Base-by-base conservation (phyloP, 169 alveolate genomes). In the Plasmodium knowlesi region DNA sequence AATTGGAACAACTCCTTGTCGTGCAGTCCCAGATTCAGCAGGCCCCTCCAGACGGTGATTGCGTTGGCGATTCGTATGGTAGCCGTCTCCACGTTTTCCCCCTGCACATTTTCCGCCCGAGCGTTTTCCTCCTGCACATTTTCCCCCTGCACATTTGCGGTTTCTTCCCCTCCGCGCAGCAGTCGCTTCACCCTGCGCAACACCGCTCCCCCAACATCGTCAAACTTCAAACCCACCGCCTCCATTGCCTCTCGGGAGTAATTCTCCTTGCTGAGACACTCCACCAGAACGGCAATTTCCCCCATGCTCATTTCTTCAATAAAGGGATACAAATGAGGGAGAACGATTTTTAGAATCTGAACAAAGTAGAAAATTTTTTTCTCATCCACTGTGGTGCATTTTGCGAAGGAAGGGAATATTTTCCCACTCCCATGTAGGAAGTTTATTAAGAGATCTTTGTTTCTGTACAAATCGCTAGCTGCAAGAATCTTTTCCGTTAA, bases 201-300 rank as follows among this genome's bases (percentile, higher is more conserved):
- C 22, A 85, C 57, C n/a, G 57, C 57, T n/a, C n/a, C 57, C 57
- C 57, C 57, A 12, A 46, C 37, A 16, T 30, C 57, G 30, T 57
- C 57, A 1, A 39, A 12, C 72, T 32, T 19, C 37, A 50, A 0
- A 16, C 8, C 39, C 4, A 22, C 25, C 22, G 12, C 34, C 93
- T 22, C 25, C 61, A 28, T 39, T 4, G 81, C 83, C 57, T 72
- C 84, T 9, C 25, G 12, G 14, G 84, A 85, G 78, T 85, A 85
- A 72, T 85, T 85, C 61, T 73, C 93, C 50, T 85, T 85, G 12
- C 57, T 85, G n/a, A 73, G 25, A 8, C 85, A 30, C 74, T 85
- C 85, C 73, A 74, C 39, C 8, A 85, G 22, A 10, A 85, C 67
- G 6, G 46, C 84, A 12, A 85, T 73, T 28, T 85, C 83, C 16